Percentiles rank a stretch among this genome's conserved stretches.
These are phyloP conservation scores for Penicillium psychrosexuale DNA, from an alignment of 2,329 filamentous ascomycete species.

Conservation along the genomic window DNA sequence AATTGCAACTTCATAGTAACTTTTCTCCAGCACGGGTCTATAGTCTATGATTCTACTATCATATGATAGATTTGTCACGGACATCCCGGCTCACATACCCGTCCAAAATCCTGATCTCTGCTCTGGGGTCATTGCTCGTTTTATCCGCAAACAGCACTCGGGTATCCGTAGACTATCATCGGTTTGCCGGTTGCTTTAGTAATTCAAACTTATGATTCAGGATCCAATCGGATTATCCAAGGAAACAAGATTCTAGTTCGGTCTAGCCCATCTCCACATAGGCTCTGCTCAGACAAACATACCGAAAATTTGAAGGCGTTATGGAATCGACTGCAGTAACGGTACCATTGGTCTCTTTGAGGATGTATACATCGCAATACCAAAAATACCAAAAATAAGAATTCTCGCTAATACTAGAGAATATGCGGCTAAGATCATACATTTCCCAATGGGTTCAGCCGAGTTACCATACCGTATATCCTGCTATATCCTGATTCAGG, in stretches of 20 bases:
- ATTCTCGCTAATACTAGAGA: neutral
- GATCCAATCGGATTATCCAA: neutral
- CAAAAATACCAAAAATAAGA: conserved; percentile 9
- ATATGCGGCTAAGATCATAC: neutral
- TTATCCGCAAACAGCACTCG: conserved; percentile 19
- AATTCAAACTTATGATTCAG: neutral
- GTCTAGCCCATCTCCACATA: neutral
- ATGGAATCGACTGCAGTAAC: conserved; percentile 15
- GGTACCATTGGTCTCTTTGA: conserved; percentile 15
- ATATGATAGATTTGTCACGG: neutral
- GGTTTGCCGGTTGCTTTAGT: conserved; percentile 2
- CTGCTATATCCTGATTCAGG: neutral
- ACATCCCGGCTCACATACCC: neutral
- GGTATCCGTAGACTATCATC: conserved; percentile 1
- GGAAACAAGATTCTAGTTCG: neutral
- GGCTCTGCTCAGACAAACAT: neutral
- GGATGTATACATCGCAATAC: neutral
- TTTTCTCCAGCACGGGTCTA: neutral
- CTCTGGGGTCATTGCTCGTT: neutral
- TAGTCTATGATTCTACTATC: neutral
- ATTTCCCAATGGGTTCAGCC: neutral
- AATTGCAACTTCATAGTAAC: conserved; percentile 10
- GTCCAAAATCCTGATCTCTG: neutral
- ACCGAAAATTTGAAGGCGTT: neutral
- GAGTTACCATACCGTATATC: neutral